phyloP scores from a whole-genome alignment of 2,329 filamentous ascomycete genomes.

The Periconia sp. region DNA sequence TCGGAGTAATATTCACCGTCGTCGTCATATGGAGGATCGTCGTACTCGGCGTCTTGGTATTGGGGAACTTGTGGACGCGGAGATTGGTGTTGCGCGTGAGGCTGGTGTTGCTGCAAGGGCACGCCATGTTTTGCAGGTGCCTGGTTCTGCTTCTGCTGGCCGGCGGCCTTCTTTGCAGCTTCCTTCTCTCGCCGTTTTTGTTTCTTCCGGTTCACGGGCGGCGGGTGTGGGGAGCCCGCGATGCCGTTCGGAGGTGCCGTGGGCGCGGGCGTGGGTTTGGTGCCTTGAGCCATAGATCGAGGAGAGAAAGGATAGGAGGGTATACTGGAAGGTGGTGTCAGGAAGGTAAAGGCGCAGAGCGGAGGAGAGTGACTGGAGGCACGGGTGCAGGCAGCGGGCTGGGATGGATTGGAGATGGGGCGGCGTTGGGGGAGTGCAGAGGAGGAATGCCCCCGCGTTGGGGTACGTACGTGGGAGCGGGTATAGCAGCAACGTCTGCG shows the following conservation, averaged over 20 bases:
- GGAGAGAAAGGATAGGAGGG: background rate
- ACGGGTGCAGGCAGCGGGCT: background rate
- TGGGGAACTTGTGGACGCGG: slow-evolving; percentile 38
- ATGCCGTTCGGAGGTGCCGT: slow-evolving; percentile 45
- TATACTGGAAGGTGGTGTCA: slow-evolving; percentile 6
- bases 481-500: slow-evolving; percentile 3
- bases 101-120: slow-evolving; percentile 13
- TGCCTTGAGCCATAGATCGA: slow-evolving; percentile 39
- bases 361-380: background rate
- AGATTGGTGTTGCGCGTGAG: slow-evolving; percentile 10
- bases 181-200: slow-evolving; percentile 87
- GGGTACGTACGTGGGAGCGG: background rate
- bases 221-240: slow-evolving; percentile 38
- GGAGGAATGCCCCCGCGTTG: slow-evolving; percentile 8
- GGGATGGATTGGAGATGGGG: background rate
- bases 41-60: slow-evolving; percentile 48
- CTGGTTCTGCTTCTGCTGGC: slow-evolving; percentile 26
- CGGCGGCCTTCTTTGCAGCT: slow-evolving; percentile 62
- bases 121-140: slow-evolving; percentile 33
- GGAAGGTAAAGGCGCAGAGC: background rate
- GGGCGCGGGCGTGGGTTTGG: slow-evolving; percentile 28
- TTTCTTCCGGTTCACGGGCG: slow-evolving; percentile 82
- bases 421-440: slow-evolving; percentile 8
- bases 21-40: slow-evolving; percentile 41
- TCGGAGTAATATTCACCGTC: slow-evolving; percentile 45